Conservation (phyloP, 139 green algal genomes). For the Asterochloris sp. region DNA sequence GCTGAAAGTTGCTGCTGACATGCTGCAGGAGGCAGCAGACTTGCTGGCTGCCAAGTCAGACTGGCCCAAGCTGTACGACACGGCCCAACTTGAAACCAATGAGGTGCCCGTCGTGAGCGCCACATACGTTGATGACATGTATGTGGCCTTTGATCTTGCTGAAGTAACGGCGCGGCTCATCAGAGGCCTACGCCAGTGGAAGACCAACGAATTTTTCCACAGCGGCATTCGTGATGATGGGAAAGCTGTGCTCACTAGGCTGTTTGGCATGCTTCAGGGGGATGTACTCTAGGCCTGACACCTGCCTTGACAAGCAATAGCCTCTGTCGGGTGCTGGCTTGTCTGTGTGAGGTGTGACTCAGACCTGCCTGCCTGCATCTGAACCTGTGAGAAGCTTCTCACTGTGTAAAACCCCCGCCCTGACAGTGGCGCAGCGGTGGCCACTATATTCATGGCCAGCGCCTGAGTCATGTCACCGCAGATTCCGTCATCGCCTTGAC, state of each 20-base stretch:
- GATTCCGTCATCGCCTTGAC: too few species aligned
- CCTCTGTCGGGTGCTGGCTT: too few species aligned
- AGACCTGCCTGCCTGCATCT: too few species aligned
- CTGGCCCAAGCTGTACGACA: conserved; percentile 85
- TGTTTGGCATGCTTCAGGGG: conserved; percentile 71
- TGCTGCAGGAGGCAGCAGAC: conserved; percentile 51
- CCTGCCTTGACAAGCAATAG: too few species aligned
- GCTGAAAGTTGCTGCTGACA: not conserved
- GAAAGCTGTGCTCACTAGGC: conserved; percentile 61
- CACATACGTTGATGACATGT: conserved; percentile 80
- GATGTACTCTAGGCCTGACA: conserved; percentile 24
- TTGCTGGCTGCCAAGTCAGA: conserved; percentile 66
- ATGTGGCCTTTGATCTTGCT: conserved; percentile 86
- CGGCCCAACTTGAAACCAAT: conserved; percentile 43
- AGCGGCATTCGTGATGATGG: conserved; percentile 79
- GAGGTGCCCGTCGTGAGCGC: conserved; percentile 67
- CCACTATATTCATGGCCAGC: too few species aligned
- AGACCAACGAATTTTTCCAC: conserved; percentile 91
- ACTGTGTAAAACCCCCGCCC: too few species aligned
- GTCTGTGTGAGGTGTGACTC: too few species aligned
- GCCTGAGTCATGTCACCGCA: too few species aligned
- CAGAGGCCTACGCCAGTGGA: conserved; percentile 59
- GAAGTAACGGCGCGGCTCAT: conserved; percentile 62
- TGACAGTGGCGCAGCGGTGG: too few species aligned
- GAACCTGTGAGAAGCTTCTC: too few species aligned